Base-by-base conservation (phyloP, 2,329 filamentous ascomycete species). In the Thelonectria discophora region DNA sequence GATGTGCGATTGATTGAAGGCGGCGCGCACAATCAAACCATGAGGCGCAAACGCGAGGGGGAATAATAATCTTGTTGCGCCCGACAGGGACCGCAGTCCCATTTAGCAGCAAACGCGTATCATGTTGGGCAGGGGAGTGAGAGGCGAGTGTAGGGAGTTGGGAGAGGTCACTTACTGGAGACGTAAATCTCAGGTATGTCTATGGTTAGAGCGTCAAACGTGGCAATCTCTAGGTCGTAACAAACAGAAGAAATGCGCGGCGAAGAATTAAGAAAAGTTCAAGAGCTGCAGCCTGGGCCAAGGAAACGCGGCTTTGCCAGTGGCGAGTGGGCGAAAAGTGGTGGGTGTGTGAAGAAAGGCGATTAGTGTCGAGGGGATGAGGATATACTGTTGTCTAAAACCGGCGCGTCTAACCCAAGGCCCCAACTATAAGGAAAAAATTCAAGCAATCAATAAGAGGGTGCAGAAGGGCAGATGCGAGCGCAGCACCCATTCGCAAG, bases 351-450 rank as follows among this genome's bases (percentile, higher is more conserved):
- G 65, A 67, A 60, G 55, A 55, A 65, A 66, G 63, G 59, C 68
- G 66, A 73, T 70, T 67, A 73, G 65, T 68, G 66, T 68, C 60
- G 56, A 49, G 43, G 54, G 59, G 53, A 53, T 48, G 60, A 64
- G 62, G 63, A 64, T 63, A 70, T 67, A 66, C 67, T 53, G 62
- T 69, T 72, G 73, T 78, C 77, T 79, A 79, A 77, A 76, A 70
- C 72, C 75, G 72, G 73, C 69, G 74, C 74, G 74, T 78, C 76
- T 78, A 78, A 75, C 68, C 73, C 73, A 73, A 70, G 72, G 70
- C 70, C 70, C 69, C 72, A 75, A 73, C 45, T 24, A 55, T 60
- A 54, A 65, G 52, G 47, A 62, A 55, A 65, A 68, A 65, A 66
- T 62, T 72, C 63, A 69, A 69, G 60, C 60, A 62, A 63, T 64